Conservation (phyloP, 352 stramenopile species). For the Globisporangium splendens region DNA sequence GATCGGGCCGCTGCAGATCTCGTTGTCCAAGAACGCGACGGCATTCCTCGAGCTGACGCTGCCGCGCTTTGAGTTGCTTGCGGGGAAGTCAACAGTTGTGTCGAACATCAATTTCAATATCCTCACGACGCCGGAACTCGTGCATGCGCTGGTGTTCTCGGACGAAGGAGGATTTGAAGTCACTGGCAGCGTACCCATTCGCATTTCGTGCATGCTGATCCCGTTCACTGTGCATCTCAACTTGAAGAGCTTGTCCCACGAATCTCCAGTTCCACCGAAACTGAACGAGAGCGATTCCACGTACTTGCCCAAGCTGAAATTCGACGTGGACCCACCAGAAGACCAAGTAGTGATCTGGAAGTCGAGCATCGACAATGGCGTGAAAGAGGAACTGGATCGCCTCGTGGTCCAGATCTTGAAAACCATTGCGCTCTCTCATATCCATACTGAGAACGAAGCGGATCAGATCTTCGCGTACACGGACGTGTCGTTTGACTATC, state of each 20-base stretch:
- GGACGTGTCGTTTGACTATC: constrained; percentile 72
- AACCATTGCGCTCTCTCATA: constrained; percentile 70
- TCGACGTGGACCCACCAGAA: not conserved
- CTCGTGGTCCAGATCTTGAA: constrained; percentile 64
- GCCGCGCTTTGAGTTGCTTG: constrained; percentile 49
- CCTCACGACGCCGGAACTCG: constrained; percentile 32
- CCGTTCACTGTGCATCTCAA: constrained; percentile 70
- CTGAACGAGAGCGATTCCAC: not conserved
- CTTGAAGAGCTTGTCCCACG: constrained; percentile 34
- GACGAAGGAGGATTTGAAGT: constrained; percentile 39
- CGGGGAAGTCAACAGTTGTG: constrained; percentile 48
- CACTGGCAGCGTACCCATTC: constrained; percentile 40
- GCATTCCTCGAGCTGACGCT: constrained; percentile 43
- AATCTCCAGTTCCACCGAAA: constrained; percentile 4
- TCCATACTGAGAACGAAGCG: constrained; percentile 55
- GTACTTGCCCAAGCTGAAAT: not conserved
- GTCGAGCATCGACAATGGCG: constrained; percentile 24
- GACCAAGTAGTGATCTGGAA: not conserved
- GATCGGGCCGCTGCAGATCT: constrained; percentile 51
- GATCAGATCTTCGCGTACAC: constrained; percentile 76
- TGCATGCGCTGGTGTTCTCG: constrained; percentile 56
- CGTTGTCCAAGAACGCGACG: constrained; percentile 50
- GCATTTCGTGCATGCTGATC: constrained; percentile 65
- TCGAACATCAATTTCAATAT: constrained; percentile 42
- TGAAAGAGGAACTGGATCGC: constrained; percentile 49